These are phyloP conservation scores for Coemansia reversa DNA, from an alignment of 192 early-diverging fungal genomes.

Conservation along the genomic window DNA sequence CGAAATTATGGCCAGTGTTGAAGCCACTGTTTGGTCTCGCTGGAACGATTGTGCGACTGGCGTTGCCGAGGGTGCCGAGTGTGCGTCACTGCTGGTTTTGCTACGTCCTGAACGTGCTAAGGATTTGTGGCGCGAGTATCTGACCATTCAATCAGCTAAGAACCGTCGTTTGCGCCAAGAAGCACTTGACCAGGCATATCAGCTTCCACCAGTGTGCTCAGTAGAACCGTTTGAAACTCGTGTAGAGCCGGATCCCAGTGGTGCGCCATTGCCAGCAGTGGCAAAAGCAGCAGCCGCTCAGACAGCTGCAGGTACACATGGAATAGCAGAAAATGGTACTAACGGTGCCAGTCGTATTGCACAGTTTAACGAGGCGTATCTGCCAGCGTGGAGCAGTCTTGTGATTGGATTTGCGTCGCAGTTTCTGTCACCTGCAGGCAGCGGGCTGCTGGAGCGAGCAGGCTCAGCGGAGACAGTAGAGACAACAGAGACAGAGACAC, in stretches of 20 bases:
- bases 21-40: constrained; percentile 57
- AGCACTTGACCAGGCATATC: constrained; percentile 23
- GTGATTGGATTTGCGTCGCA: constrained; percentile 54
- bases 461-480: background rate
- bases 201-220: constrained; percentile 11
- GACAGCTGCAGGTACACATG: background rate
- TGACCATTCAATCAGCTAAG: constrained; percentile 45
- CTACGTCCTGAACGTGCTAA: constrained; percentile 25
- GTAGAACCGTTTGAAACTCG: background rate
- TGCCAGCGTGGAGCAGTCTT: constrained; percentile 49
- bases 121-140: constrained; percentile 41
- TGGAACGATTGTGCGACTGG: constrained; percentile 28
- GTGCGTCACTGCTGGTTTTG: constrained; percentile 44
- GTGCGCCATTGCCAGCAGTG: constrained; percentile 7
- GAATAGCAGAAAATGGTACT: background rate
- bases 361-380: constrained; percentile 36
- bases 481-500: background rate
- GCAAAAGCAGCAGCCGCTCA: constrained; percentile 6
- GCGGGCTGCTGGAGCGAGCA: constrained; percentile 33
- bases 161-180: constrained; percentile 22
- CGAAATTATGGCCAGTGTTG: constrained; percentile 73
- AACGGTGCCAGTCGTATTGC: constrained; percentile 13
- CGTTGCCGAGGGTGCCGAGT: constrained; percentile 37
- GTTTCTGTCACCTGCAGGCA: constrained; percentile 50
- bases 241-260: constrained; percentile 9